Evolutionary conservation across 2,329 filamentous ascomycete genomes (phyloP), one percentile per base, ranked within the genome.

Genomic region (Anthostomella pinea): DNA sequence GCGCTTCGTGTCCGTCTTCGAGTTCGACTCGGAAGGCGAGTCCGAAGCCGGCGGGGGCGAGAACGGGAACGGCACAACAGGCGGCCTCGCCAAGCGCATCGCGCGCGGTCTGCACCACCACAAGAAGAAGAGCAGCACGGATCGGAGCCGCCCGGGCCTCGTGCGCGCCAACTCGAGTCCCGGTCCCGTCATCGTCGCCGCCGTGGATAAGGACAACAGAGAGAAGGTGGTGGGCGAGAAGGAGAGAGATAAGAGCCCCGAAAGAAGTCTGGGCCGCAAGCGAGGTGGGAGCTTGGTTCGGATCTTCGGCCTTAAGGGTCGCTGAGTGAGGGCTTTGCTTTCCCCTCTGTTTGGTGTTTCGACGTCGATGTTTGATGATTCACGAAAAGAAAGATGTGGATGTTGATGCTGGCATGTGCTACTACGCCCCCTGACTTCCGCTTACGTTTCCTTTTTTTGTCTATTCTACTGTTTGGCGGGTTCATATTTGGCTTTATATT

Each of bases 71-170:
- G 47, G 45, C 14, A 40, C 37, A 20, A 43, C 33, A 33, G 46
- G 48, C n/a, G 56, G 53, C n/a, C 56, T 64, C 21, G 59, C 57
- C 0, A 54, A 52, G n/a, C 58, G 63, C 4, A 59, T 69, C 13
- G 68, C 72, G 35, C 69, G 69, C 29, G 64, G 67, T 13, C 64
- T 75, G 14, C 57, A 59, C 38, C n/a, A n/a, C n/a, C n/a, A n/a
- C n/a, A n/a, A n/a, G n/a, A 58, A 58, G 49, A 60, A 58, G 41
- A 58, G 54, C 36, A n/a, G n/a, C n/a, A n/a, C n/a, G n/a, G n/a
- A n/a, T n/a, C n/a, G n/a, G n/a, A n/a, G n/a, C n/a, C n/a, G n/a
- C n/a, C n/a, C n/a, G n/a, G n/a, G n/a, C n/a, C n/a, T n/a, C n/a
- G n/a, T n/a, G n/a, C n/a, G n/a, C n/a, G n/a, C n/a, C n/a, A n/a